Conservation (phyloP, 495 filamentous ascomycete species). For the Daldinia bambusicola region DNA sequence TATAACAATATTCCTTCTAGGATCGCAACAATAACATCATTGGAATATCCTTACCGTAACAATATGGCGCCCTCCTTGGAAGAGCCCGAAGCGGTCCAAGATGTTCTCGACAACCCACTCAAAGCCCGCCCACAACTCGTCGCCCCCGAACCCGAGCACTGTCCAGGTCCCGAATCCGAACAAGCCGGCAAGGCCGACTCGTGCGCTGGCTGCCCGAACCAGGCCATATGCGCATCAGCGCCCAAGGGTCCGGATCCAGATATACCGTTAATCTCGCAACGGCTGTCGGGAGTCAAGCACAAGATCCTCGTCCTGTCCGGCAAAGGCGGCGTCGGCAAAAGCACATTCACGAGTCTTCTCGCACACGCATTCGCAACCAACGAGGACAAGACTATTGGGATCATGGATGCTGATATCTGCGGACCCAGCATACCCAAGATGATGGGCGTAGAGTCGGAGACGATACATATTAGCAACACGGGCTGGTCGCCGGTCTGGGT, state of each 20-base stretch:
- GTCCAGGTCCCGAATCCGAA: conserved; percentile 91
- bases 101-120: conserved; percentile 73
- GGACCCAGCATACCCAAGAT: conserved; percentile 96
- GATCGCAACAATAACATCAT: too few relatives aligned
- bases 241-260: conserved; percentile 98
- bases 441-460: conserved; percentile 95
- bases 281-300: conserved; percentile 82
- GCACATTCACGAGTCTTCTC: conserved; percentile 86
- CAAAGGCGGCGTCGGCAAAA: conserved; percentile 97
- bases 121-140: conserved; percentile 81
- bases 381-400: conserved; percentile 77
- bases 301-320: conserved; percentile 92
- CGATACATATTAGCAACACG: conserved; percentile 80
- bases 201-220: conserved; percentile 94
- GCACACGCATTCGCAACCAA: conserved; percentile 87
- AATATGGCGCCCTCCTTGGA: conserved; percentile 77
- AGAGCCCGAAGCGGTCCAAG: conserved; percentile 69
- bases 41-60: background rate
- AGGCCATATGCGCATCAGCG: conserved; percentile 90
- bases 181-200: conserved; percentile 85
- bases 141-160: conserved; percentile 96
- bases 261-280: conserved; percentile 83
- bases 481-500: conserved; percentile 98
- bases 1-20: too few relatives aligned
- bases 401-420: conserved; percentile 98